Percentiles rank a stretch among this genome's conserved stretches.
phyloP scores from a whole-genome alignment of 257 asterid genomes.

The Nicotiana obtusifolia region DNA sequence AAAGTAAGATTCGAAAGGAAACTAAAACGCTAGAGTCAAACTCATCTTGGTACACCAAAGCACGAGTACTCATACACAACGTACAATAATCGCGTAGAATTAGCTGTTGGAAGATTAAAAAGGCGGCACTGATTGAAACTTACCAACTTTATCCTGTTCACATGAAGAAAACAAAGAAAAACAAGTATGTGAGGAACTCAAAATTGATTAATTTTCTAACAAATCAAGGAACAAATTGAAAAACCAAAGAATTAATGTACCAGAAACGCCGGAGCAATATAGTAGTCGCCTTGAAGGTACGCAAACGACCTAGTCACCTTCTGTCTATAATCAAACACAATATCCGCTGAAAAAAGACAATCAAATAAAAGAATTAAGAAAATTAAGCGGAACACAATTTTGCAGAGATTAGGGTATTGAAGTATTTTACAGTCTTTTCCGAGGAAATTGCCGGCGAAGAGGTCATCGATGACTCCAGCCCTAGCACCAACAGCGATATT shows the following conservation, averaged over 20 bases:
- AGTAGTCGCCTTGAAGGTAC: slow-evolving; percentile 91
- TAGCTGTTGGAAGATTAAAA: neutral
- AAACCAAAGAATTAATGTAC: slow-evolving; percentile 26
- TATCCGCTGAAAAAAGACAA: slow-evolving; percentile 55
- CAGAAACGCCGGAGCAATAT: slow-evolving; percentile 80
- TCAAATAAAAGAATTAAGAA: neutral
- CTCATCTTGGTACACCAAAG: neutral
- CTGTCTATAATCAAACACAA: slow-evolving; percentile 92
- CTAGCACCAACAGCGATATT: slow-evolving; percentile 91
- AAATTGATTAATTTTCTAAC: neutral
- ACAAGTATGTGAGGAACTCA: neutral
- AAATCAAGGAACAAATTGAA: neutral
- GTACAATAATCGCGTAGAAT: neutral
- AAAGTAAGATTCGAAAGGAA: neutral
- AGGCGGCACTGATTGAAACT: slow-evolving; percentile 27
- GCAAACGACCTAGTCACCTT: slow-evolving; percentile 86
- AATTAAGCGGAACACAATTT: neutral
- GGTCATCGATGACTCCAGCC: slow-evolving; percentile 85
- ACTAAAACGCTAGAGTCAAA: neutral
- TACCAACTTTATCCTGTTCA: slow-evolving; percentile 95
- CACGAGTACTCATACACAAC: neutral
- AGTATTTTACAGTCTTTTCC: slow-evolving; percentile 73
- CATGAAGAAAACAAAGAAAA: neutral
- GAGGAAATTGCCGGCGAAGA: slow-evolving; percentile 87
- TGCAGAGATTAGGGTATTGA: neutral